Base-by-base conservation (phyloP, 1,284 basidiomycete species). In the Ganoderma sp. region DNA sequence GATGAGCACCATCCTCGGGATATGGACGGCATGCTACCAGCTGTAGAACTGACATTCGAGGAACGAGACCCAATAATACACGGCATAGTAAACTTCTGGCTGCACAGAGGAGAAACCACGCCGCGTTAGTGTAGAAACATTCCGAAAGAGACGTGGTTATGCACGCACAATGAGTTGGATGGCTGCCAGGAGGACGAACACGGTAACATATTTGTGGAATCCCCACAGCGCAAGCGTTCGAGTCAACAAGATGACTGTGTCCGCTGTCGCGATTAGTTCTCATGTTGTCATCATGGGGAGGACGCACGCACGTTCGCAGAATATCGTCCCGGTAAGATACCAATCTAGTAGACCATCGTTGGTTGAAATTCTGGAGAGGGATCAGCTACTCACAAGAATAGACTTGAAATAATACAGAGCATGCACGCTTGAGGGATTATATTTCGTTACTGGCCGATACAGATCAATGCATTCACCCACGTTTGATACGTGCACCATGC, bases 191-290 rank as follows among this genome's bases (percentile, higher is more conserved):
- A 37, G 8, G 34, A 59, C 8, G n/a, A 59, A 59, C 2, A 8
- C 17, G n/a, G 58, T 37, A 1, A 42, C 14, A 25, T 37, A 42
- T 37, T 59, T 59, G 39, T 59, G 41, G 58, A 59, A 59, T 9
- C 41, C 37, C 58, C 58, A 59, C 7, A 59, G 41, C 6, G 58
- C 58, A 37, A 59, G 34, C 4, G 58, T 59, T 59, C 58, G 19
- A 8, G n/a, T 42, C 28, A 59, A 14, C 7, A 59, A 22, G 19
- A 59, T 59, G 10, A 37, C 58, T 59, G 25, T 34, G 25, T n/a
- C 39, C 32, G 32, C 7, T 6, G 32, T 14, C 19, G 6, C 2
- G 12, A 4, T 39, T 10, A n/a, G n/a, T n/a, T n/a, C n/a, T n/a
- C n/a, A n/a, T n/a, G n/a, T n/a, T n/a, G n/a, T n/a, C n/a, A n/a